These are phyloP conservation scores for Gonapodya sp. DNA, from an alignment of 192 early-diverging fungal species.

Conservation along the genomic window DNA sequence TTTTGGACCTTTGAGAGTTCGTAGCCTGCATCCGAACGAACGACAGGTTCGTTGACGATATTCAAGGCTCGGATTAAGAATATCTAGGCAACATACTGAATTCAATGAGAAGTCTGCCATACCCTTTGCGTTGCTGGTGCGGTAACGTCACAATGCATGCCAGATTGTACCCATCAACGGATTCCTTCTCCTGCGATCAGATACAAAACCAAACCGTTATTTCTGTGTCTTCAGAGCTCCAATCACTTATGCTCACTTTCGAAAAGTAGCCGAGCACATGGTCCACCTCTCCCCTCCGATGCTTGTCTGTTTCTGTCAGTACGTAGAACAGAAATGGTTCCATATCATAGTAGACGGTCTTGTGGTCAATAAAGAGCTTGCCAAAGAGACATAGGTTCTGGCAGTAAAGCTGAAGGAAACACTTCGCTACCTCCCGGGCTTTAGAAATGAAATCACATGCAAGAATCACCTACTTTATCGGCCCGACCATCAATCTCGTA, in stretches of 20 bases:
- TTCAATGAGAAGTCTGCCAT: slow-evolving; percentile 82
- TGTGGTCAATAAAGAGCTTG: slow-evolving; percentile 94
- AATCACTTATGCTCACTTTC: slow-evolving; percentile 50
- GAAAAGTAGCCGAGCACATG: slow-evolving; percentile 98
- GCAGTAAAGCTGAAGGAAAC: slow-evolving; percentile 66
- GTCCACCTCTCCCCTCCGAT: slow-evolving; percentile 47
- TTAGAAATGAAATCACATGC: background rate
- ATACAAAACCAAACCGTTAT: slow-evolving; percentile 5
- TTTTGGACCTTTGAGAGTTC: slow-evolving; percentile 92
- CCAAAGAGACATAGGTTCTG: slow-evolving; percentile 92
- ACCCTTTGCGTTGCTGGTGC: slow-evolving; percentile 93
- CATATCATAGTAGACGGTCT: slow-evolving; percentile 96
- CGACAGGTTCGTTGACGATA: background rate
- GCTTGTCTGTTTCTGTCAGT: slow-evolving; percentile 77
- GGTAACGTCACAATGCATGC: slow-evolving; percentile 97
- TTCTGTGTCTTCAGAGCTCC: background rate
- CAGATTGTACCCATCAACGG: slow-evolving; percentile 91
- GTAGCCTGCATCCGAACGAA: slow-evolving; percentile 51
- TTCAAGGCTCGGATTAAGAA: background rate
- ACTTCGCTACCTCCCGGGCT: too few relatives aligned
- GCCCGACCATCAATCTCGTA: slow-evolving; percentile 84
- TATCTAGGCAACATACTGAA: slow-evolving; percentile 64
- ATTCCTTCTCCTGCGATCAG: slow-evolving; percentile 77
- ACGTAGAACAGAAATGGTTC: slow-evolving; percentile 98
- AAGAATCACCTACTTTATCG: slow-evolving; percentile 48